Evolutionary conservation across 306 rosid species (phyloP), one percentile per base, ranked within the genome.

Genomic region (Vigna unguiculata): DNA sequence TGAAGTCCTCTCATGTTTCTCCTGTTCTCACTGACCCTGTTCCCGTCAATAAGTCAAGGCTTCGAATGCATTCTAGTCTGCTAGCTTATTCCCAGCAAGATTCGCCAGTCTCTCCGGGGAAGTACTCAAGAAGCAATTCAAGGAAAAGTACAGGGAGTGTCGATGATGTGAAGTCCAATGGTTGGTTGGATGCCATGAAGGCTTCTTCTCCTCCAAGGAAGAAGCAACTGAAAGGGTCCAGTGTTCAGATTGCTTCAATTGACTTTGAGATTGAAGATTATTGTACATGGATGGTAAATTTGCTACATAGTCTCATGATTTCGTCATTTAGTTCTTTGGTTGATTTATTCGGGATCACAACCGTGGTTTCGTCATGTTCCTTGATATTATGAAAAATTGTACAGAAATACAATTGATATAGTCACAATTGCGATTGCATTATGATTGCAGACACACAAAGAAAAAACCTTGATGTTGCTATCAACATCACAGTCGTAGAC

Each of bases 101-200:
- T 80, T 77, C 88, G 30, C n/a, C 96, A 16, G 71, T 80, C 52
- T 71, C 91, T 28, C 76, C 96, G 4, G 80, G 81, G 45, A 90
- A 85, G 80, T 85, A 49, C 57, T 65, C 91, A 43, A 69, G 83
- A 76, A 80, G 81, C 40, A 78, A 38, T 30, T 85, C 97, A n/a
- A 92, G 90, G 81, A 94, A 82, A 77, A 88, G 80, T 72, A 82
- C 85, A 0, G 91, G 83, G 6, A 85, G 81, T 71, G 65, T 87
- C 69, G 97, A 95, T 65, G 98, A 95, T 86, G 96, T 95, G 1
- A 71, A 90, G 58, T 84, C 91, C 59, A 95, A 95, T 38, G 95
- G 96, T n/a, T 92, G 92, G 98, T 82, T 95, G 53, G 98, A 95
- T 72, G 98, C 96, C 71, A 95, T 95, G 98, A 89, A 76, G 69